Conservation (phyloP, 2,329 filamentous ascomycete genomes). For the Exophiala sideris region DNA sequence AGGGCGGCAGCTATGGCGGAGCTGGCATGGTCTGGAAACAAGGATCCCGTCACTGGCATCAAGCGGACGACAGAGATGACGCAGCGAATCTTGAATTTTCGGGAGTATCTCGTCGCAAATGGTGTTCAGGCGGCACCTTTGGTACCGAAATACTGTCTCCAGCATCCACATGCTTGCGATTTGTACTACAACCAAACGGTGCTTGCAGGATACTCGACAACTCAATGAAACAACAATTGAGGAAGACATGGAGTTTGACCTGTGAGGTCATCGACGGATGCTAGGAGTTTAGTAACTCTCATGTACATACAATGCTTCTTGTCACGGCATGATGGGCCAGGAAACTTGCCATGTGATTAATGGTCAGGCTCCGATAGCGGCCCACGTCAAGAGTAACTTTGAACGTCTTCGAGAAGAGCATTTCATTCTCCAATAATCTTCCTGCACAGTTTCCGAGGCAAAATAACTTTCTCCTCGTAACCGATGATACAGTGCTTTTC, state of each 20-base stretch:
- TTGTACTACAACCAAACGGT: constrained; percentile 51
- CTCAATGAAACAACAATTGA: background rate
- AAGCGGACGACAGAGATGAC: constrained; percentile 54
- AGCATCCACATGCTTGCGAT: constrained; percentile 58
- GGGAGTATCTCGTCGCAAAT: constrained; percentile 57
- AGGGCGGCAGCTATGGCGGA: constrained; percentile 56
- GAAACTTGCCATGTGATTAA: too few species aligned
- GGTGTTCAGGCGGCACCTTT: constrained; percentile 51
- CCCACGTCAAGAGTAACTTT: too few species aligned
- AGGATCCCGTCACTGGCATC: constrained; percentile 43
- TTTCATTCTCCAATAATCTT: background rate
- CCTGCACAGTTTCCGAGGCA: background rate
- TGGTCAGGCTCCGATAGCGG: too few species aligned
- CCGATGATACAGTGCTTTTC: background rate
- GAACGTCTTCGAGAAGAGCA: constrained; percentile 3
- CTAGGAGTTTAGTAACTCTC: background rate
- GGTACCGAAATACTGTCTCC: constrained; percentile 57
- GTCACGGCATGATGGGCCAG: background rate
- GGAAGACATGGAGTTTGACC: too few species aligned
- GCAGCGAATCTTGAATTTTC: constrained; percentile 57
- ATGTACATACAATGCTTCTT: background rate
- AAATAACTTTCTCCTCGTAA: background rate
- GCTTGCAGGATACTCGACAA: constrained; percentile 11
- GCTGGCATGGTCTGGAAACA: constrained; percentile 55
- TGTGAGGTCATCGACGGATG: too few species aligned